Evolutionary conservation across 2,329 filamentous ascomycete species (phyloP).

Genomic region (Cucurbitaria berberidis): DNA sequence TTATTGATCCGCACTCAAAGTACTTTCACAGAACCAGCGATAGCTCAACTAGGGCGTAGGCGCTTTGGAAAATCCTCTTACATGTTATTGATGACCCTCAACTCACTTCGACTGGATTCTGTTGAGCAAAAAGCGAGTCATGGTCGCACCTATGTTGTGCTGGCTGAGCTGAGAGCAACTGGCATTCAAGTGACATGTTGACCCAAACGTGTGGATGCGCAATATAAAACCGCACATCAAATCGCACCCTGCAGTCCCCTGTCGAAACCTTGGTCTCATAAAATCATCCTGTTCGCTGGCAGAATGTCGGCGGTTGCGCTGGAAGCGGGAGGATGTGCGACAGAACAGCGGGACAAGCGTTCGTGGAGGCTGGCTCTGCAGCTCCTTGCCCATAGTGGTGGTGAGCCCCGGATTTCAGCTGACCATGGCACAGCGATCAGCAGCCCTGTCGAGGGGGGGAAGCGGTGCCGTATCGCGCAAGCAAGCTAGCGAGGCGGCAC

Average conservation of each 20-base stretch:
- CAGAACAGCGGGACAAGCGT: constrained; percentile 13
- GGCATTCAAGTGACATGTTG: background rate
- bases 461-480: constrained; percentile 12
- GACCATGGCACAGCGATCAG: constrained; percentile 22
- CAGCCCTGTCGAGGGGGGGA: constrained; percentile 13
- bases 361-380: constrained; percentile 12
- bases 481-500: no score
- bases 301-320: constrained; percentile 5
- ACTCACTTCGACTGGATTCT: no score
- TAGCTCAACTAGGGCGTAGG: no score
- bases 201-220: background rate
- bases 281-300: constrained; percentile 11
- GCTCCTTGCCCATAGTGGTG: constrained; percentile 9
- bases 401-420: constrained; percentile 26
- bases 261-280: background rate
- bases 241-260: constrained; percentile 7
- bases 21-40: no score
- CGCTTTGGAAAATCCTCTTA: no score
- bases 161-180: no score
- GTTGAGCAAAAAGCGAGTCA: no score
- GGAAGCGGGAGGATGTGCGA: constrained; percentile 10
- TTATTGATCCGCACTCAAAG: no score
- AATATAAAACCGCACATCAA: background rate
- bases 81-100: no score
- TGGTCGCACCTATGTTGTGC: no score